Conservation (phyloP, 768 basidiomycete genomes). For the Rhizopogon vinicolor region DNA sequence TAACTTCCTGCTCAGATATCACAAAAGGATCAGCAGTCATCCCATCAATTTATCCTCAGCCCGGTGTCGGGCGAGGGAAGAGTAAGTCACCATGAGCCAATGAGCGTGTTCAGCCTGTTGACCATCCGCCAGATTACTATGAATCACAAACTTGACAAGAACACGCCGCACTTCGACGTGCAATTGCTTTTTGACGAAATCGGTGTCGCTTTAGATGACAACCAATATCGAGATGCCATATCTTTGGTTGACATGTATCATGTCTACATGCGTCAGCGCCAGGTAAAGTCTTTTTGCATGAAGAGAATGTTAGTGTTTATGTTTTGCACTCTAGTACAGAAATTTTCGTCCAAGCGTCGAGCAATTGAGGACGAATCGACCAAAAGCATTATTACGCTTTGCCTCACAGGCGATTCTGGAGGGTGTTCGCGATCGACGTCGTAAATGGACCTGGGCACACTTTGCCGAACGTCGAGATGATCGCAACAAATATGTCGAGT, state of each 20-base stretch:
- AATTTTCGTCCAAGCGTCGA: constrained; percentile 69
- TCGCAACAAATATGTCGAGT: constrained; percentile 74
- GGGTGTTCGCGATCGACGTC: constrained; percentile 77
- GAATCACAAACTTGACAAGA: constrained; percentile 70
- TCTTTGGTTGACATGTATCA: constrained; percentile 96
- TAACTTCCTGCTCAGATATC: constrained; percentile 38
- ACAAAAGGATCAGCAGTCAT: constrained; percentile 33
- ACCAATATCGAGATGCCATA: constrained; percentile 92
- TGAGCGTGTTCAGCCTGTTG: not conserved
- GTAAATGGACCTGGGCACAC: constrained; percentile 90
- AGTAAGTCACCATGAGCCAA: constrained; percentile 36
- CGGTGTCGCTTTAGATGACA: constrained; percentile 83
- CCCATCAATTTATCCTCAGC: constrained; percentile 91
- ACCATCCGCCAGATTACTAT: constrained; percentile 58
- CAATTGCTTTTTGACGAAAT: constrained; percentile 91
- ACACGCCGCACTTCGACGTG: constrained; percentile 82
- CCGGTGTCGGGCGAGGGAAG: constrained; percentile 95
- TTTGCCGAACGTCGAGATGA: constrained; percentile 87
- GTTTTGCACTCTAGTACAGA: constrained; percentile 49
- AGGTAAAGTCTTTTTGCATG: constrained; percentile 39
- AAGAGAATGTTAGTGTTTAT: constrained; percentile 6
- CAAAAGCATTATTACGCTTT: constrained; percentile 70
- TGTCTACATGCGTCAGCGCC: constrained; percentile 81
- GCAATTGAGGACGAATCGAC: constrained; percentile 53
- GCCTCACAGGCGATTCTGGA: constrained; percentile 76